Percentiles rank a stretch among this genome's conserved stretches.
phyloP scores from a whole-genome alignment of 202 grass and related monocot genomes.

The Eragrostis tef region DNA sequence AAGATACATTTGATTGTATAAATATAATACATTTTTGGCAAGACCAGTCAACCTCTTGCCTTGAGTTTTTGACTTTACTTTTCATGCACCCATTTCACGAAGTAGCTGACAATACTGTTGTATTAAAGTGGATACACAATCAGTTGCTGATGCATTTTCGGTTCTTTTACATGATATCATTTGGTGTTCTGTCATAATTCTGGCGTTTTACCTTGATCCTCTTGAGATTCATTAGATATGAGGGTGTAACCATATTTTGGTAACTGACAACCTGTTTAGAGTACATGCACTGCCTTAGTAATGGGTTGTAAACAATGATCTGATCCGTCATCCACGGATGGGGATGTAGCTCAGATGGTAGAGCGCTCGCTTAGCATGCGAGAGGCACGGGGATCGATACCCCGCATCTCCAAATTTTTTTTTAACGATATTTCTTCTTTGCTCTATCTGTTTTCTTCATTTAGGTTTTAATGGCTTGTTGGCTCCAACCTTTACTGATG shows the following conservation, averaged over 20 bases:
- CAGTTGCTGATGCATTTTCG: not conserved
- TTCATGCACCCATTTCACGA: not conserved
- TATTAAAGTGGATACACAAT: not conserved
- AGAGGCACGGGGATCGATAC: not conserved
- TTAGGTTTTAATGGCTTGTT: too few species aligned
- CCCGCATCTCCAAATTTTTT: not conserved
- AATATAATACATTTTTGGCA: not conserved
- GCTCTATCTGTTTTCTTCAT: too few species aligned
- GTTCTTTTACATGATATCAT: not conserved
- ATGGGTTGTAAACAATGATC: too few species aligned
- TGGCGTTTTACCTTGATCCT: too few species aligned
- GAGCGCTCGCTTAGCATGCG: too few species aligned
- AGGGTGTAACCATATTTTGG: too few species aligned
- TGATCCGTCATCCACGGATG: too few species aligned
- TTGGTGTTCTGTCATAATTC: not conserved
- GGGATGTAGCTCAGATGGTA: slow-evolving; percentile 2
- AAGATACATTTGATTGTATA: slow-evolving; percentile 13
- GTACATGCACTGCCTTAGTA: too few species aligned
- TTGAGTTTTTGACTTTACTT: not conserved
- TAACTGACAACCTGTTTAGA: too few species aligned
- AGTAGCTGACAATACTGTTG: not conserved
- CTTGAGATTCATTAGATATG: too few species aligned
- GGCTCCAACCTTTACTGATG: too few species aligned
- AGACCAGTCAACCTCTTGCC: not conserved
- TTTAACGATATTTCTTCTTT: too few species aligned